Conservation (phyloP, 108 stramenopile genomes). For the Discostella pseudostelligera region DNA sequence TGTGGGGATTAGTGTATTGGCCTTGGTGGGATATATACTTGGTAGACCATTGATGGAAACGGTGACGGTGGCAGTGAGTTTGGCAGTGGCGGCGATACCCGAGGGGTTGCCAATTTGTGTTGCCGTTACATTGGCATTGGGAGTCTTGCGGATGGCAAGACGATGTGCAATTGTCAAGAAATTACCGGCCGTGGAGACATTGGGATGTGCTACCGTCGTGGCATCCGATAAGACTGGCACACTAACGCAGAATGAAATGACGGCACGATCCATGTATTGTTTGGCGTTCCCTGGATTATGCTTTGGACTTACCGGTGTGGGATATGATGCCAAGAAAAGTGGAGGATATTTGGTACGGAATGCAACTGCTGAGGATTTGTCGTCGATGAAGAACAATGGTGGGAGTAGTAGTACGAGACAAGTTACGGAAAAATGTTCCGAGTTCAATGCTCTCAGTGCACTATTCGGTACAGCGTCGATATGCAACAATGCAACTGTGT, state of each 20-base stretch:
- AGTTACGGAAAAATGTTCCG: conserved; percentile 30
- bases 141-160: conserved; percentile 92
- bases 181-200: conserved; percentile 93
- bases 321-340: conserved; percentile 52
- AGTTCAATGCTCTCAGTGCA: conserved; percentile 60
- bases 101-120: conserved; percentile 93
- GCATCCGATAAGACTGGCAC: conserved; percentile 98
- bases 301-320: conserved; percentile 80
- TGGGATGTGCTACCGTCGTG: conserved; percentile 94
- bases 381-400: conserved; percentile 8
- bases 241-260: conserved; percentile 98
- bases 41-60: conserved; percentile 86
- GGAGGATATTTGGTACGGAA: conserved; percentile 49
- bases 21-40: conserved; percentile 75
- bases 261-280: conserved; percentile 58
- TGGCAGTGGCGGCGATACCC: conserved; percentile 97
- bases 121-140: conserved; percentile 88
- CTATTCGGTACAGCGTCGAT: conserved; percentile 70
- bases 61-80: conserved; percentile 93
- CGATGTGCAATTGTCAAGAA: conserved; percentile 91
- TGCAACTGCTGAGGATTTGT: conserved; percentile 20
- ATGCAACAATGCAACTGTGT: conserved; percentile 84
- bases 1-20: conserved; percentile 85
- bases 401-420: conserved; percentile 23
- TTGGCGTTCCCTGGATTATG: conserved; percentile 65